A percentile compares a stretch with the other conserved stretches of the same genome.
Conservation (phyloP, 208 protist species). For the Novymonas esmeraldas region DNA sequence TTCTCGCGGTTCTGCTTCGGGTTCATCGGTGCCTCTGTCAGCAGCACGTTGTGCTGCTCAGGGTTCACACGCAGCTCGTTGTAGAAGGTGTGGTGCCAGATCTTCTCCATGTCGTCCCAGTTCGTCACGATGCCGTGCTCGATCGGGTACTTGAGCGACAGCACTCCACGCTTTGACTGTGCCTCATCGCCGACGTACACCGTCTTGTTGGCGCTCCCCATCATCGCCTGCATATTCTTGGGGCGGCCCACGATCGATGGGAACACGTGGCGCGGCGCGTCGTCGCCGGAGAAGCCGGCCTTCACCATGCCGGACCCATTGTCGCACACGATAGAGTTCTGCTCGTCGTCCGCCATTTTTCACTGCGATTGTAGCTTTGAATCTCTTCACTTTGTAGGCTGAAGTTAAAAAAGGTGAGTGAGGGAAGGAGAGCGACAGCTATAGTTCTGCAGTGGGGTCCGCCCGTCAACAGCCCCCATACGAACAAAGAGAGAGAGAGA, state of each 20-base stretch:
- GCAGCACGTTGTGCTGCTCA: slow-evolving; percentile 97
- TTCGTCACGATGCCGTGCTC: slow-evolving; percentile 97
- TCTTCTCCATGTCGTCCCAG: slow-evolving; percentile 99
- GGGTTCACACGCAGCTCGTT: slow-evolving; percentile 97
- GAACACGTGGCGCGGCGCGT: slow-evolving; percentile 97
- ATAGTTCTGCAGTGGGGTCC: too few relatives aligned
- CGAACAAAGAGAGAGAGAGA: too few relatives aligned
- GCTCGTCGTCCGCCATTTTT: slow-evolving; percentile 76
- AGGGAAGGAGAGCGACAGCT: too few relatives aligned
- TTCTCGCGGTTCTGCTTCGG: slow-evolving; percentile 94
- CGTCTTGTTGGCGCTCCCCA: slow-evolving; percentile 96
- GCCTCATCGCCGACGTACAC: slow-evolving; percentile 95
- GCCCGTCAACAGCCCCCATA: too few relatives aligned
- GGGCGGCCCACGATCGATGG: slow-evolving; percentile 96
- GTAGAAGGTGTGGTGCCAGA: slow-evolving; percentile 99
- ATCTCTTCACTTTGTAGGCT: too few relatives aligned
- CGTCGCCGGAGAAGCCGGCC: slow-evolving; percentile 97
- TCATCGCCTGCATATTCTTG: slow-evolving; percentile 94
- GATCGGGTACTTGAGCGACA: slow-evolving; percentile 95
- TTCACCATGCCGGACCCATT: slow-evolving; percentile 94
- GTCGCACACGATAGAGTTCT: slow-evolving; percentile 82
- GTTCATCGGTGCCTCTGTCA: slow-evolving; percentile 93
- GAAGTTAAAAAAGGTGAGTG: too few relatives aligned
- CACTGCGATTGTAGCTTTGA: too few relatives aligned
- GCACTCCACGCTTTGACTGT: slow-evolving; percentile 94